Base-by-base conservation (phyloP, 768 basidiomycete species). In the Udeniomyces megalosporus region DNA sequence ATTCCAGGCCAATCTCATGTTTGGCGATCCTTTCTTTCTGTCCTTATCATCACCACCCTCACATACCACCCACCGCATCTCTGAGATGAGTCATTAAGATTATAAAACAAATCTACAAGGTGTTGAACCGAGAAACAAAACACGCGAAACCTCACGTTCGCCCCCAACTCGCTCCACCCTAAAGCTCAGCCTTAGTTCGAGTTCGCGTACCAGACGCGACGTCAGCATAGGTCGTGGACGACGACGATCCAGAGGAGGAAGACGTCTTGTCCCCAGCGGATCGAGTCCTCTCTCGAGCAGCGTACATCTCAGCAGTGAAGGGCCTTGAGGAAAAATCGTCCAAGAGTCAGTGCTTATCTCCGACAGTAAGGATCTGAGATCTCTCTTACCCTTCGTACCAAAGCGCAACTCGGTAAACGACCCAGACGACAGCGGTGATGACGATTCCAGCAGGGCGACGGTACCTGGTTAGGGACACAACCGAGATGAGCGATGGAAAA, bases 381-480 rank as follows among this genome's bases (percentile, higher is more conserved):
- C 48, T 11, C 6, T 77, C 86, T 49, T 70, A 93, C 88, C 90
- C 90, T 77, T 99, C 95, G 71, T 80, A 96, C 29, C 78, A 79
- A 53, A 96, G 78, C 2, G 93, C 93, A 62, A 93, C 78, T 55
- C 80, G 60, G 72, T 97, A 97, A 47, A 85, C 82, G 58, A 88
- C 73, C 73, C 86, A 87, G 28, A 96, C 88, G 71, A 87, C 86
- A 48, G 79, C 65, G 2, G 88, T 82, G 70, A 99, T 78, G 60
- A 88, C 66, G 26, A 99, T 70, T 0, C 93, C 93, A 2, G 82
- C 85, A 1, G 90, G 91, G 26, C 84, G 79, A 71, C 88, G 86
- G 69, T 83, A 86, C 88, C 88, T 89, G 56, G 24, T 3, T 15
- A 62, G 24, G 7, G 34, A 7, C 2, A 31, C 8, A 38, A 6